Evolutionary conservation across 106 monocot species (phyloP).

Genomic region (Dioscorea alata): DNA sequence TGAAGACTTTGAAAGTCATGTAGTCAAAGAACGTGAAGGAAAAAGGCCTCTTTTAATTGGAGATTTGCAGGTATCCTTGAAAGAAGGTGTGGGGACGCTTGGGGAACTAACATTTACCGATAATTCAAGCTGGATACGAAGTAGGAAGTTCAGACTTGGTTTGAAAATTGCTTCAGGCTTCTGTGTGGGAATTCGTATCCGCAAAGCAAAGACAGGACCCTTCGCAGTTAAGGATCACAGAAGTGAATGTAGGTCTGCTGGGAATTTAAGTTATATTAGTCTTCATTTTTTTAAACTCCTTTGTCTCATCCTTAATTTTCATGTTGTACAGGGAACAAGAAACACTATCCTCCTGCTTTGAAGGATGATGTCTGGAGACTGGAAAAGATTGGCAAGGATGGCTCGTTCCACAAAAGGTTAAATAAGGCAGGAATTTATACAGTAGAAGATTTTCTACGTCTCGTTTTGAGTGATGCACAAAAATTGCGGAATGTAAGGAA

Average conservation of each 20-base stretch:
- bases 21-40: constrained; percentile 72
- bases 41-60: constrained; percentile 72
- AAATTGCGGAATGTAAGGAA: constrained; percentile 66
- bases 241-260: constrained; percentile 55
- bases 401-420: constrained; percentile 87
- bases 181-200: constrained; percentile 52
- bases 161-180: constrained; percentile 49
- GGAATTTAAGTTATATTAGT: not conserved
- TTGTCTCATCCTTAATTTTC: not conserved
- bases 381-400: constrained; percentile 98
- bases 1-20: constrained; percentile 62
- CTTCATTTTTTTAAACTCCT: not conserved
- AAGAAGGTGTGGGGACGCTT: constrained; percentile 73
- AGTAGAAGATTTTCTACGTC: constrained; percentile 88
- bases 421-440: constrained; percentile 53
- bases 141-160: constrained; percentile 71
- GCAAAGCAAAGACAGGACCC: constrained; percentile 79
- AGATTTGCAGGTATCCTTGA: constrained; percentile 49
- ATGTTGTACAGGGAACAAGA: constrained; percentile 78
- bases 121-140: constrained; percentile 76
- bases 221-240: constrained; percentile 79
- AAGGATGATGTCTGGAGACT: constrained; percentile 98
- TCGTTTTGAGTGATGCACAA: constrained; percentile 64
- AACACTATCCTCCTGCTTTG: constrained; percentile 92
- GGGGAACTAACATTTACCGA: constrained; percentile 73